Evolutionary conservation across 148 eudicot species (phyloP).

Genomic region (Chenopodium suecicum): DNA sequence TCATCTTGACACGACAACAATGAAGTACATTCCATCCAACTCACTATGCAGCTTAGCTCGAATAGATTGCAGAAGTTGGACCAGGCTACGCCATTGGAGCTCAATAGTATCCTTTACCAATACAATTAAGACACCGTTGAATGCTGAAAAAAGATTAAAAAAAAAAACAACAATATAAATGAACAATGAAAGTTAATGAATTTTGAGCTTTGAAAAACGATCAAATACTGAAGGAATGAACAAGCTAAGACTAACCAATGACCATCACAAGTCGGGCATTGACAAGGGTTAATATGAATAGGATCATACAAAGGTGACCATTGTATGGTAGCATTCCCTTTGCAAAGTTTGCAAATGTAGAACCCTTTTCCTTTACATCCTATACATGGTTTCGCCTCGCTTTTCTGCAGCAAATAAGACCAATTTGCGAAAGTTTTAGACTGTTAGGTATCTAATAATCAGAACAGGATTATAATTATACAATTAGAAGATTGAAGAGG

Average conservation of each 20-base stretch:
- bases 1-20: too few relatives aligned
- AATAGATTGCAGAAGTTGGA: too few relatives aligned
- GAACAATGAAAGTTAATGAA: too few relatives aligned
- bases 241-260: conserved; percentile 33
- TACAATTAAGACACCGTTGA: too few relatives aligned
- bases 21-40: too few relatives aligned
- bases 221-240: background rate
- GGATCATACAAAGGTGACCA: conserved; percentile 65
- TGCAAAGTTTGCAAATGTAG: conserved; percentile 66
- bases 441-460: background rate
- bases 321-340: conserved; percentile 53
- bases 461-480: too few relatives aligned
- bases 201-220: background rate
- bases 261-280: background rate
- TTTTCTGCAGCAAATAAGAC: conserved; percentile 26
- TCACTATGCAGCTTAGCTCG: too few relatives aligned
- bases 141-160: conserved; percentile 17
- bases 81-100: too few relatives aligned
- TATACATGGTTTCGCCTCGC: conserved; percentile 40
- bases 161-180: too few relatives aligned
- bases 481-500: background rate
- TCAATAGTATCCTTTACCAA: too few relatives aligned
- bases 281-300: background rate
- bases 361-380: conserved; percentile 60
- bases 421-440: background rate